These are phyloP conservation scores for Dipteronia sinensis DNA, from an alignment of 345 rosid species.

Conservation along the genomic window DNA sequence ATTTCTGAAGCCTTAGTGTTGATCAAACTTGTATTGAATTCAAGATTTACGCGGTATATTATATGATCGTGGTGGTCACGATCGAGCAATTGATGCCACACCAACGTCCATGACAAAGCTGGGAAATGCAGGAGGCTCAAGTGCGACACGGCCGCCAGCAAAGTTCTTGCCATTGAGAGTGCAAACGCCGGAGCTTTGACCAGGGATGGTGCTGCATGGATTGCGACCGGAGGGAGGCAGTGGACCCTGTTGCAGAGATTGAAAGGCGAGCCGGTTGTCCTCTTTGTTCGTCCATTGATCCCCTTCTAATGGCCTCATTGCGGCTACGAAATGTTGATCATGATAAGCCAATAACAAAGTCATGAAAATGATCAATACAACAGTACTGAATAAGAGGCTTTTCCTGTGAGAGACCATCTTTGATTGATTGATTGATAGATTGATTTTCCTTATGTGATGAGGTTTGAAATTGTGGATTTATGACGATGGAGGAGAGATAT, in stretches of 20 bases:
- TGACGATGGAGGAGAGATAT: background rate
- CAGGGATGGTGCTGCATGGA: constrained; percentile 30
- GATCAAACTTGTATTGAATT: background rate
- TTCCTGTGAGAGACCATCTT: background rate
- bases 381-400: background rate
- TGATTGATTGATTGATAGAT: too few species aligned
- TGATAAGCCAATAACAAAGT: background rate
- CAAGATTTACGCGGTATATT: constrained; percentile 22
- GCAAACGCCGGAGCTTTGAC: constrained; percentile 25
- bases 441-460: too few species aligned
- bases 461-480: background rate
- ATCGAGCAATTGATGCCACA: constrained; percentile 16
- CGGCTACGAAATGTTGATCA: constrained; percentile 14
- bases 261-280: constrained; percentile 11
- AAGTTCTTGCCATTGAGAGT: constrained; percentile 24
- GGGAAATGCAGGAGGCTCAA: constrained; percentile 18
- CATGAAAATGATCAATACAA: constrained; percentile 5
- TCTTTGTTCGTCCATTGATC: constrained; percentile 16
- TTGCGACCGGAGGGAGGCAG: constrained; percentile 16
- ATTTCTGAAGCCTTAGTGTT: background rate
- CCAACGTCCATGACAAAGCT: constrained; percentile 11
- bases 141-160: constrained; percentile 24
- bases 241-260: constrained; percentile 23
- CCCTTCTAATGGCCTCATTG: constrained; percentile 23
- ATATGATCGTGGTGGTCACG: background rate